These are phyloP conservation scores for Colletotrichum musae DNA, from an alignment of 2,329 filamentous ascomycete species.

Conservation along the genomic window DNA sequence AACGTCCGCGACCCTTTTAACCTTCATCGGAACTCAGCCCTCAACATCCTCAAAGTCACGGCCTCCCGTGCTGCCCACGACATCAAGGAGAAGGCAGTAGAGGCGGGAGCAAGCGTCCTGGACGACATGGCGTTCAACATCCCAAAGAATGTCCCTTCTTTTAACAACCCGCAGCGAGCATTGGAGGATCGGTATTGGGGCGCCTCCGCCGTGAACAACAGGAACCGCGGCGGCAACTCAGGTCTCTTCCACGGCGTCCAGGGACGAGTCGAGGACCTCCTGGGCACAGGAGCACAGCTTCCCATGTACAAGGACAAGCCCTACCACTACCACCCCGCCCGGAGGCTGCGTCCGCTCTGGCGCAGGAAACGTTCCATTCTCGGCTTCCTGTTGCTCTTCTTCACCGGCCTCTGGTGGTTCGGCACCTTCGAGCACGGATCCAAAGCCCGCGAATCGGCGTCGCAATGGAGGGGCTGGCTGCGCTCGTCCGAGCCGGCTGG, in stretches of 20 bases:
- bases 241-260: constrained; percentile 68
- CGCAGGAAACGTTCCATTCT: constrained; percentile 73
- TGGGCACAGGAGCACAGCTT: constrained; percentile 73
- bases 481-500: constrained; percentile 61
- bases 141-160: constrained; percentile 79
- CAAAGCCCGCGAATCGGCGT: constrained; percentile 48
- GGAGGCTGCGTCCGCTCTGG: constrained; percentile 72
- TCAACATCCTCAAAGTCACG: constrained; percentile 62
- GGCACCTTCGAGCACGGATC: constrained; percentile 68
- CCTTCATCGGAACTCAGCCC: constrained; percentile 51
- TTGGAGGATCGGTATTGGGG: constrained; percentile 79
- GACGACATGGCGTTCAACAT: constrained; percentile 76
- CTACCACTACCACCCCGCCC: constrained; percentile 76
- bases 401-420: constrained; percentile 78
- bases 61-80: constrained; percentile 61
- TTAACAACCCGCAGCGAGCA: constrained; percentile 74
- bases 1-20: constrained; percentile 61
- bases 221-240: constrained; percentile 54
- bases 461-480: constrained; percentile 70
- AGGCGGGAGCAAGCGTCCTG: constrained; percentile 63
- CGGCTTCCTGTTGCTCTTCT: constrained; percentile 67
- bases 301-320: constrained; percentile 99
- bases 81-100: constrained; percentile 63
- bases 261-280: constrained; percentile 74
- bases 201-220: constrained; percentile 61